Evolutionary conservation across 2,329 filamentous ascomycete genomes (phyloP).

Genomic region (Apiospora hydei): DNA sequence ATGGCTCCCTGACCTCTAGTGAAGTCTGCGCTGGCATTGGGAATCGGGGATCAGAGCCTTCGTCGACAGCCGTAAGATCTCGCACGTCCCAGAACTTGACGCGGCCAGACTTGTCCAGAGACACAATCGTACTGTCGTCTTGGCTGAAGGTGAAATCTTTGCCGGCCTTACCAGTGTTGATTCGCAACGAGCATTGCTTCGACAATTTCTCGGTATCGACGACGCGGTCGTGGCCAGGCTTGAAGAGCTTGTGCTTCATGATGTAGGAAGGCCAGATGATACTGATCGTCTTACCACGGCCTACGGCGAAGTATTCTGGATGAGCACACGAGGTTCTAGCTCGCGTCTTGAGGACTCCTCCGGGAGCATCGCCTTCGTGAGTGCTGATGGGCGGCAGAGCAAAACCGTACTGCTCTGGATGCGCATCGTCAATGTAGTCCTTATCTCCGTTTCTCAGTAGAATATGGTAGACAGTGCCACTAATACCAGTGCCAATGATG

Average conservation of each 20-base stretch:
- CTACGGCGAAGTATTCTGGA: slow-evolving; percentile 93
- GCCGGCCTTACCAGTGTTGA: slow-evolving; percentile 95
- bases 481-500: slow-evolving; percentile 91
- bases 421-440: slow-evolving; percentile 79
- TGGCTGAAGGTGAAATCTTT: slow-evolving; percentile 99
- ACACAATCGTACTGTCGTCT: slow-evolving; percentile 93
- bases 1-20: slow-evolving; percentile 82
- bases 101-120: slow-evolving; percentile 93
- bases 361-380: slow-evolving; percentile 89
- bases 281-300: slow-evolving; percentile 94
- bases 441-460: slow-evolving; percentile 78
- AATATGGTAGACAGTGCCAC: slow-evolving; percentile 96
- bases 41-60: slow-evolving; percentile 57
- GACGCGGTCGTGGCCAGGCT: slow-evolving; percentile 68
- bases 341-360: slow-evolving; percentile 93
- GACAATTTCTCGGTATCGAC: slow-evolving; percentile 90
- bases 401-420: slow-evolving; percentile 85
- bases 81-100: slow-evolving; percentile 99
- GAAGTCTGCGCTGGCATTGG: slow-evolving; percentile 63
- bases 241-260: slow-evolving; percentile 68
- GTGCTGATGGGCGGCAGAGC: slow-evolving; percentile 86
- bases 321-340: slow-evolving; percentile 89
- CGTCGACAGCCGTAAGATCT: slow-evolving; percentile 67
- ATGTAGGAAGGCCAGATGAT: slow-evolving; percentile 77
- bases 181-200: slow-evolving; percentile 86